Evolutionary conservation across 108 stramenopile species (phyloP).

Genomic region (Asterionellopsis glacialis): DNA sequence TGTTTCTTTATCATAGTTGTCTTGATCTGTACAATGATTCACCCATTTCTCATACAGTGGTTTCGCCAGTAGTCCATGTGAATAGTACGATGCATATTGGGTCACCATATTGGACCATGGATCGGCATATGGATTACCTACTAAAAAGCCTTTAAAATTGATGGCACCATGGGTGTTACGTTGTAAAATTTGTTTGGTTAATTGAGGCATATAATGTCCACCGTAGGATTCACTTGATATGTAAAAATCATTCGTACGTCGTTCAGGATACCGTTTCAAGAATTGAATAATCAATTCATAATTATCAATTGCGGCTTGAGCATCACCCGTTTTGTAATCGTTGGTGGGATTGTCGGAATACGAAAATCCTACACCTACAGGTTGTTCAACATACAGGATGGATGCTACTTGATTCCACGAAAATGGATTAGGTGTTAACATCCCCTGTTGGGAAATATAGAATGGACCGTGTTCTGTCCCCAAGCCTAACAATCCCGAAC

Average conservation of each 20-base stretch:
- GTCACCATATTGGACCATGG: slow-evolving; percentile 42
- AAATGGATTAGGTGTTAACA: slow-evolving; percentile 23
- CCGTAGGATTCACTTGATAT: slow-evolving; percentile 48
- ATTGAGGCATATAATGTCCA: slow-evolving; percentile 42
- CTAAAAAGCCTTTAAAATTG: slow-evolving; percentile 52
- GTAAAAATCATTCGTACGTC: slow-evolving; percentile 26
- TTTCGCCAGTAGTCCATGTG: slow-evolving; percentile 56
- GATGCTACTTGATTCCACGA: slow-evolving; percentile 51
- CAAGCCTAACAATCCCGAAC: slow-evolving; percentile 35
- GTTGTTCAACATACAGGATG: slow-evolving; percentile 56
- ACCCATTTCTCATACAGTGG: slow-evolving; percentile 39
- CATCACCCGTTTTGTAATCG: slow-evolving; percentile 30
- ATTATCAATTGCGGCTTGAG: slow-evolving; percentile 21
- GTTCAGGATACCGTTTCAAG: slow-evolving; percentile 29
- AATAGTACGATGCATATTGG: slow-evolving; percentile 41
- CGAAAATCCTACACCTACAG: slow-evolving; percentile 59
- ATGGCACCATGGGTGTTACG: slow-evolving; percentile 15
- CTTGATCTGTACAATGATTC: slow-evolving; percentile 9
- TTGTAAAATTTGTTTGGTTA: slow-evolving; percentile 32
- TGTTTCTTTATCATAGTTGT: not conserved
- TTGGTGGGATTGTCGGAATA: slow-evolving; percentile 24
- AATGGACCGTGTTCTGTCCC: slow-evolving; percentile 46
- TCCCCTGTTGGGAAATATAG: slow-evolving; percentile 9
- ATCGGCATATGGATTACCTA: slow-evolving; percentile 56
- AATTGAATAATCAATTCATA: slow-evolving; percentile 19